Evolutionary conservation across 2,329 filamentous ascomycete genomes (phyloP).

Genomic region (Xylaria sp.): DNA sequence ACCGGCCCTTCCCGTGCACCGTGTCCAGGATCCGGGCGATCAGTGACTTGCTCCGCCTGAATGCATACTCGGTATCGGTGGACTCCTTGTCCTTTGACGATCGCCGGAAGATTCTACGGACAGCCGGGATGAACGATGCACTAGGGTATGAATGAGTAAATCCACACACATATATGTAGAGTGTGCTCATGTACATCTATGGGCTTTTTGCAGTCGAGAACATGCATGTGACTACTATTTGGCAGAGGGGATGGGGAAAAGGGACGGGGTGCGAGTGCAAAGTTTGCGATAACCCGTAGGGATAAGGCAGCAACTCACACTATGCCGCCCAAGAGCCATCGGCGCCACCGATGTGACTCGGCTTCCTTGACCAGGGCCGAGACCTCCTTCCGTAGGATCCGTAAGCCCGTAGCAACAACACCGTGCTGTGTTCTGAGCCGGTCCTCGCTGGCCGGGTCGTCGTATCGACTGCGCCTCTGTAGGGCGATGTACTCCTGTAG

Average conservation of each 20-base stretch:
- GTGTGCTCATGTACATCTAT: too few relatives aligned
- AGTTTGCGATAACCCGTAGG: background rate
- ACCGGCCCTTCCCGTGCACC: constrained; percentile 46
- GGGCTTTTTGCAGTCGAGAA: too few relatives aligned
- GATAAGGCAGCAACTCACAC: constrained; percentile 45
- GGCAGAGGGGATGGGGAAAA: background rate
- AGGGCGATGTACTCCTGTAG: constrained; percentile 40
- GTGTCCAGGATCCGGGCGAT: constrained; percentile 52
- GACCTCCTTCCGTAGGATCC: constrained; percentile 48
- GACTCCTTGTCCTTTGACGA: constrained; percentile 42
- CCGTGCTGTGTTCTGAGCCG: constrained; percentile 48
- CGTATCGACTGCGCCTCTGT: constrained; percentile 36
- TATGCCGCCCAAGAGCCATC: constrained; percentile 54
- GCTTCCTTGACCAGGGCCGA: constrained; percentile 46
- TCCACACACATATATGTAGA: background rate
- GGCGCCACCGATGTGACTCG: constrained; percentile 55
- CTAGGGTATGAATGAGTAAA: constrained; percentile 34
- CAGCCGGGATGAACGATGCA: constrained; percentile 54
- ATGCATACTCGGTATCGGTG: constrained; percentile 62
- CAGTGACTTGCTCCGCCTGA: constrained; percentile 52
- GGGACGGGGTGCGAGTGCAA: background rate
- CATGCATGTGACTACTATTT: background rate
- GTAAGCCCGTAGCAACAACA: constrained; percentile 49
- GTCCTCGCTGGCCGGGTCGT: constrained; percentile 44
- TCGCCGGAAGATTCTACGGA: constrained; percentile 56